Percentiles rank a stretch among this genome's conserved stretches.
Evolutionary conservation across 345 rosid genomes (phyloP).

Genomic region (Boechera retrofracta): DNA sequence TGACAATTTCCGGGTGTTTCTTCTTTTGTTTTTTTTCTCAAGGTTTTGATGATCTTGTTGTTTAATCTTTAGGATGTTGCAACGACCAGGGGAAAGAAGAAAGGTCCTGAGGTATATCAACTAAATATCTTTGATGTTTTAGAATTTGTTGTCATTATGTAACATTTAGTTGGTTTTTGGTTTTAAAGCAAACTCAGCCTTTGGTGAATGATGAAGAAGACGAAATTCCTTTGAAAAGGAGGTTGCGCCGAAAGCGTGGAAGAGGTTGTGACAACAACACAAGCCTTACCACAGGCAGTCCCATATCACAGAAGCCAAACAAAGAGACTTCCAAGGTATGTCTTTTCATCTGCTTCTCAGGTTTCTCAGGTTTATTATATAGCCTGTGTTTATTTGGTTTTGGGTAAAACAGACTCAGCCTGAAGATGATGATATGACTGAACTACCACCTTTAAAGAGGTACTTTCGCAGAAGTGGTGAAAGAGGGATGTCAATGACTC

Average conservation of each 20-base stretch:
- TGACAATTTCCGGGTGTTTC: background rate
- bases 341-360: background rate
- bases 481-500: background rate
- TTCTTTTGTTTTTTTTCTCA: background rate
- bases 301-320: background rate
- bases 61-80: slow-evolving; percentile 47
- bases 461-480: slow-evolving; percentile 12
- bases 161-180: background rate
- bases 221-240: slow-evolving; percentile 59
- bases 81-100: slow-evolving; percentile 34
- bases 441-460: slow-evolving; percentile 26
- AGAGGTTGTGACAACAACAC: slow-evolving; percentile 44
- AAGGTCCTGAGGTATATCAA: slow-evolving; percentile 47
- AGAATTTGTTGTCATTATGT: background rate
- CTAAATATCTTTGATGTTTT: background rate
- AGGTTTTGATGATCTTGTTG: slow-evolving; percentile 3
- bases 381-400: background rate
- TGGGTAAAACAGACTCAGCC: background rate
- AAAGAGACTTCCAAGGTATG: background rate
- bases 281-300: background rate
- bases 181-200: slow-evolving; percentile 9
- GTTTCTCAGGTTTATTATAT: background rate
- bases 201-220: slow-evolving; percentile 1
- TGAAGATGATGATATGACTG: slow-evolving; percentile 13
- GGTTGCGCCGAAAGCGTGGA: slow-evolving; percentile 55